Evolutionary conservation across 306 rosid species (phyloP), one percentile per base, ranked within the genome.

Genomic region (Glycine tomentella): DNA sequence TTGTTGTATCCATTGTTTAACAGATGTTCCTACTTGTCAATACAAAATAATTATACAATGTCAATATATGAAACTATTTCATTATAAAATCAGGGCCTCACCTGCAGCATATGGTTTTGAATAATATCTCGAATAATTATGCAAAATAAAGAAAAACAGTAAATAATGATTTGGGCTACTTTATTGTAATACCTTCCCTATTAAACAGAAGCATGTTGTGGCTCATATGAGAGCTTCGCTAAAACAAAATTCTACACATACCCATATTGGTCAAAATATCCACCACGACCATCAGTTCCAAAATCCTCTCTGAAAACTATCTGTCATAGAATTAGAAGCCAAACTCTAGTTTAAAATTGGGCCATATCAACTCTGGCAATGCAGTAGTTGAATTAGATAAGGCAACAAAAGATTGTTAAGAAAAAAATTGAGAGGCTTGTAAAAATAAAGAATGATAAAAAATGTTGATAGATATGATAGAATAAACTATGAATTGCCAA

Each of bases 261-360:
- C 97, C 97, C 97, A 45, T 93, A 93, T 73, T 93, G 86, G 84
- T 93, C 97, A 83, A 93, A 93, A 84, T 93, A 93, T 81, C 97
- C 97, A 76, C 97, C 97, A 13, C 97, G 97, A 57, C 97, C 97
- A 3, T 91, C 97, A 69, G 93, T 90, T 78, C 97, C 97, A 78
- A 93, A 91, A 86, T 93, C 97, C 90, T 93, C 98, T 88, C 98
- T 90, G 81, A 93, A 93, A 85, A 93, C 98, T 40, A 91, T 93
- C 94, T 91, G 90, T 77, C 48, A 87, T 53, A 62, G 46, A 64
- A 72, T 64, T 64, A 72, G 66, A 13, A 81, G 49, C 56, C 48
- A 49, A 62, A 55, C 40, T 42, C 12, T 38, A 9, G 48, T 38
- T 76, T 73, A 38, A 76, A 53, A 70, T 14, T 9, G 53, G 36